Percentiles rank a stretch among this genome's conserved stretches.
Evolutionary conservation across 352 stramenopile species (phyloP).

Genomic region (Globisporangium perplexum): DNA sequence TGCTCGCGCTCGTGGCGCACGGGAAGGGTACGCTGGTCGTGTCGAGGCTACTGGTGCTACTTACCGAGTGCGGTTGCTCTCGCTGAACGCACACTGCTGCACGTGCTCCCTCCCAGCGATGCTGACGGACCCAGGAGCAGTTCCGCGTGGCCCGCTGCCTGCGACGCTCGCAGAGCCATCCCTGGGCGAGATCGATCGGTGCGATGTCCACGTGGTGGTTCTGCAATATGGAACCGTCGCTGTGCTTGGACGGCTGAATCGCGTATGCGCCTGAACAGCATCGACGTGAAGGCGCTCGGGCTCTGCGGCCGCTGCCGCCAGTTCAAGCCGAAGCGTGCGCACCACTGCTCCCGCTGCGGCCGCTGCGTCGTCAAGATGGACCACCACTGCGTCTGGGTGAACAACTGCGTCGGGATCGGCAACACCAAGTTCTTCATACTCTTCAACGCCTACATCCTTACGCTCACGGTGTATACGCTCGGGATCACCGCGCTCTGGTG

Average conservation of each 20-base stretch:
- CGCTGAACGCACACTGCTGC: background rate
- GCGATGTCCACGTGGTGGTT: background rate
- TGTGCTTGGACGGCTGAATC: background rate
- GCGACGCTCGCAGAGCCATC: slow-evolving; percentile 60
- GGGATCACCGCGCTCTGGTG: slow-evolving; percentile 89
- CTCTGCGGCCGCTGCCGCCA: slow-evolving; percentile 90
- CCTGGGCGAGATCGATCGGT: slow-evolving; percentile 71
- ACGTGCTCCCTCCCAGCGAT: slow-evolving; percentile 70
- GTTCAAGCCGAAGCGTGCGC: slow-evolving; percentile 95
- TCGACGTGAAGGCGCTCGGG: slow-evolving; percentile 78
- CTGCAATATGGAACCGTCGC: background rate
- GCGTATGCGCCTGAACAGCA: slow-evolving; percentile 15
- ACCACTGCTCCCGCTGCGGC: slow-evolving; percentile 96
- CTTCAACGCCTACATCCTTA: slow-evolving; percentile 90
- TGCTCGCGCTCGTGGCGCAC: slow-evolving; percentile 91
- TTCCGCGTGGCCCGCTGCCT: slow-evolving; percentile 92
- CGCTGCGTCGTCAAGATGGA: slow-evolving; percentile 98
- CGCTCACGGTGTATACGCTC: slow-evolving; percentile 93
- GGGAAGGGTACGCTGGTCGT: slow-evolving; percentile 87
- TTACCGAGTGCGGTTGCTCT: no score
- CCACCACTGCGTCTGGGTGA: slow-evolving; percentile 98
- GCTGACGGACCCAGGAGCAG: slow-evolving; percentile 96
- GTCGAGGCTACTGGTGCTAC: no score
- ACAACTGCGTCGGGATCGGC: slow-evolving; percentile 98
- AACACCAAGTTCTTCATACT: slow-evolving; percentile 97